Conservation (phyloP, 2,329 filamentous ascomycete genomes). For the Talaromyces amestolkiae region DNA sequence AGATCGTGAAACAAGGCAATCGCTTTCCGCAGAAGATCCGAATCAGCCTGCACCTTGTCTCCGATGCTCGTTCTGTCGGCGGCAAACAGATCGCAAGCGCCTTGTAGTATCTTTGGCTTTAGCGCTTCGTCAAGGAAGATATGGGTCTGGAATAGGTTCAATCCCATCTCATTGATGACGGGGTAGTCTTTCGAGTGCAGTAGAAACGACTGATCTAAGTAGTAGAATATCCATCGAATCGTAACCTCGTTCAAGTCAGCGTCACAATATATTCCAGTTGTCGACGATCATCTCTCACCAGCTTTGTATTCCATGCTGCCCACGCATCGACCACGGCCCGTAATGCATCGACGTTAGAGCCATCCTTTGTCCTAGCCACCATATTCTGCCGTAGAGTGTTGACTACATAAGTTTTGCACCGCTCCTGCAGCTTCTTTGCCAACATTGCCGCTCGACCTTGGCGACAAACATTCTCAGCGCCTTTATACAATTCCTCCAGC, state of each 20-base stretch:
- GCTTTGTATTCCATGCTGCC: conserved; percentile 73
- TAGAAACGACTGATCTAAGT: conserved; percentile 85
- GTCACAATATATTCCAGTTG: neutral
- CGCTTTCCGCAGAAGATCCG: conserved; percentile 66
- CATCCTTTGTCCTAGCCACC: conserved; percentile 52
- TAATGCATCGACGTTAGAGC: conserved; percentile 64
- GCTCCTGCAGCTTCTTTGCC: conserved; percentile 62
- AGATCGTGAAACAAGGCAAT: conserved; percentile 84
- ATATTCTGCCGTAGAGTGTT: conserved; percentile 59
- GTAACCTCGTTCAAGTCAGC: conserved; percentile 53
- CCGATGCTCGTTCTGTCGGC: conserved; percentile 61
- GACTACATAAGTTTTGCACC: conserved; percentile 64
- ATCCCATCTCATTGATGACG: conserved; percentile 77
- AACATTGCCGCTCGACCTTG: conserved; percentile 69
- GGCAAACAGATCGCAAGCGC: conserved; percentile 73
- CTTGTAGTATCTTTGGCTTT: conserved; percentile 57
- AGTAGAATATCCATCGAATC: conserved; percentile 88
- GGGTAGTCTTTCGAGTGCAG: conserved; percentile 67
- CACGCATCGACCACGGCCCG: conserved; percentile 62
- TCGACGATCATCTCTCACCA: conserved; percentile 52
- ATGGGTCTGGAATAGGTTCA: conserved; percentile 67
- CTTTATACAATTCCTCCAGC: conserved; percentile 85
- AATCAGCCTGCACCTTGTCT: conserved; percentile 55
- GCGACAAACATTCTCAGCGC: conserved; percentile 86
- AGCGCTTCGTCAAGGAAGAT: conserved; percentile 56